Evolutionary conservation across 148 eudicot genomes (phyloP).

Genomic region (Dianthus caryophyllus): DNA sequence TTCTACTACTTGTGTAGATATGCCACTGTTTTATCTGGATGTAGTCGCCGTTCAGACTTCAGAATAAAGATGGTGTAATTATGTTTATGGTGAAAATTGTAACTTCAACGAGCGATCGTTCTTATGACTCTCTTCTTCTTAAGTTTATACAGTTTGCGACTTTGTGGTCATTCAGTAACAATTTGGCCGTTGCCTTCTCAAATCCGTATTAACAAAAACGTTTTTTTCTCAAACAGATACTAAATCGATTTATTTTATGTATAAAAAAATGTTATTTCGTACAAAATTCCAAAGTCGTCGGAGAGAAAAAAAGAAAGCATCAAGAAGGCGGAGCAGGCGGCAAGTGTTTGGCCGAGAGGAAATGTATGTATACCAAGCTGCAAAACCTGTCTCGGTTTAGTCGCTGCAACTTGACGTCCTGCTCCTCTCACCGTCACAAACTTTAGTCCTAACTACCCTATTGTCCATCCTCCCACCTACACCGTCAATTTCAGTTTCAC

Average conservation of each 20-base stretch:
- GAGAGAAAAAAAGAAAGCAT: background rate
- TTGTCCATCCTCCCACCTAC: constrained; percentile 85
- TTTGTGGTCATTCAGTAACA: too few species aligned
- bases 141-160: too few species aligned
- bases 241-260: background rate
- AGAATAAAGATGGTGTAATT: too few species aligned
- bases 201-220: too few species aligned
- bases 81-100: too few species aligned
- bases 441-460: constrained; percentile 50
- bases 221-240: too few species aligned
- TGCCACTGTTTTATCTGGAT: too few species aligned
- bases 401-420: constrained; percentile 63
- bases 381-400: constrained; percentile 46
- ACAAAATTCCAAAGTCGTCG: background rate
- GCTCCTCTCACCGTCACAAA: constrained; percentile 60
- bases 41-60: too few species aligned
- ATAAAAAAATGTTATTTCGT: constrained; percentile 5
- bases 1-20: too few species aligned
- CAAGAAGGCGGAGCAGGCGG: constrained; percentile 32
- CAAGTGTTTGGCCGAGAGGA: constrained; percentile 26
- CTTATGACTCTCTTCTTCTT: too few species aligned
- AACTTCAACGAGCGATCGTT: too few species aligned
- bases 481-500: background rate
- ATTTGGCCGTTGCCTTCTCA: too few species aligned
- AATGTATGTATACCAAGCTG: constrained; percentile 35